Base-by-base conservation (phyloP, 495 filamentous ascomycete genomes). In the Neurospora pannonica region DNA sequence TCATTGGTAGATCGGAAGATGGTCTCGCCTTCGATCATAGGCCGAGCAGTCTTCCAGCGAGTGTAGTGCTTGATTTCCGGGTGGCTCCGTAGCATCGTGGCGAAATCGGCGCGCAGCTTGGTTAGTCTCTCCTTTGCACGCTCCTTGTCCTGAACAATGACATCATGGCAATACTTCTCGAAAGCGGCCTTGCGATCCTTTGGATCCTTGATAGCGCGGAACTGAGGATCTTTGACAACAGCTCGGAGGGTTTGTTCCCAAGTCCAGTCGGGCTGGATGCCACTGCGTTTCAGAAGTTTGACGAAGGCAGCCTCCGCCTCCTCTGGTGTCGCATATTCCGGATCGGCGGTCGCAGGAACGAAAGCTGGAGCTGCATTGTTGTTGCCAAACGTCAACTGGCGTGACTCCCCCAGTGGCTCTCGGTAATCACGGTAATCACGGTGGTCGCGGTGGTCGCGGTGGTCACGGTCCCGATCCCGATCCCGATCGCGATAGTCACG, bases 41-140 rank as follows among this genome's bases (percentile, higher is more conserved):
- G 94, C 54, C 93, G 91, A 73, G 95, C 95, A 38, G 93, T 98
- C 87, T 93, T 98, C 97, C 97, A 99, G 72, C 95, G 92, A 74
- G 95, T 98, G 83, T 97, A 98, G 77, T 97, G 90, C 83, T 95
- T 97, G 81, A 99, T 98, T 85, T 98, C 96, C 78, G 95, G 94
- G 82, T 98, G 97, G 75, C 94, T 95, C 82, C 91, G 93, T 77
- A 98, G 87, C 96, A 99, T 99, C 72, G 91, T 95, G 78, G 90
- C 91, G 84, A 98, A 99, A 85, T 98, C 95, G 82, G 92, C 87
- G 75, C 94, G 93, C 77, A 98, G 88, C 84, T 97, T 98, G 78
- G 94, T 89, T 79, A 97, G 89, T 85, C 96, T 92, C 84, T 98
- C 96, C 83, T 96, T 96, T 80, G 94, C 94, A 79, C 92, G 92